Conservation (phyloP, 2,329 filamentous ascomycete species). For the Leptosphaerulina australis region DNA sequence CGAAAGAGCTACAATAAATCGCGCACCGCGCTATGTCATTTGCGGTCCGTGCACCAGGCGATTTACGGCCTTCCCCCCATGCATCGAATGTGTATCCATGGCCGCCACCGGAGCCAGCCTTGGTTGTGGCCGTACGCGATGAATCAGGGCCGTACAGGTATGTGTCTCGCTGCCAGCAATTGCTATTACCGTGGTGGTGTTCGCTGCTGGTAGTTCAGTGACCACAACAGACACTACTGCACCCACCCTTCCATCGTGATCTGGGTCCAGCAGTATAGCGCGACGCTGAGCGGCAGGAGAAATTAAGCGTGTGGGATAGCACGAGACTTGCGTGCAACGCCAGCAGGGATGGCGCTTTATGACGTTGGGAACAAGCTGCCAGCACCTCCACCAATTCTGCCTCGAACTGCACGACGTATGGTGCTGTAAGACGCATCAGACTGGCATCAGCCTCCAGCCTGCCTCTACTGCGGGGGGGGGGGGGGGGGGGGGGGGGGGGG, state of each 20-base stretch:
- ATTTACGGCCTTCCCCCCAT: constrained; percentile 26
- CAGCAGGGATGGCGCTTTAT: constrained; percentile 20
- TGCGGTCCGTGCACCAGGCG: constrained; percentile 18
- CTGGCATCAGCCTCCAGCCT: constrained; percentile 17
- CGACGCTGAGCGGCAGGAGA: constrained; percentile 27
- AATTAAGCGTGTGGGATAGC: constrained; percentile 34
- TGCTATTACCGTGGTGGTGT: background rate
- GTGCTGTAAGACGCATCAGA: constrained; percentile 13
- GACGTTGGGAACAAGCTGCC: constrained; percentile 20
- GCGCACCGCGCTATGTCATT: constrained; percentile 24
- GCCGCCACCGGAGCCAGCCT: constrained; percentile 13
- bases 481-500: no score
- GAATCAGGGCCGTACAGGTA: background rate
- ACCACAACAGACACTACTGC: background rate
- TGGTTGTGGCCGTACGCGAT: background rate
- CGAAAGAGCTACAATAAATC: constrained; percentile 24
- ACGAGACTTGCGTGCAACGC: constrained; percentile 16
- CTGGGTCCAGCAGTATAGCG: constrained; percentile 21
- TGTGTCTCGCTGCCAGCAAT: background rate
- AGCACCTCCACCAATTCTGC: constrained; percentile 15
- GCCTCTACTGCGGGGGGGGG: no score
- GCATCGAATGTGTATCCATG: constrained; percentile 18
- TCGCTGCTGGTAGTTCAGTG: background rate
- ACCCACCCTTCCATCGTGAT: constrained; percentile 5
- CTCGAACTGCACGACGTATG: constrained; percentile 15